Percentiles rank a stretch among this genome's conserved stretches.
phyloP scores from a whole-genome alignment of 2,329 filamentous ascomycete species.

The Parastagonospora nodorum region DNA sequence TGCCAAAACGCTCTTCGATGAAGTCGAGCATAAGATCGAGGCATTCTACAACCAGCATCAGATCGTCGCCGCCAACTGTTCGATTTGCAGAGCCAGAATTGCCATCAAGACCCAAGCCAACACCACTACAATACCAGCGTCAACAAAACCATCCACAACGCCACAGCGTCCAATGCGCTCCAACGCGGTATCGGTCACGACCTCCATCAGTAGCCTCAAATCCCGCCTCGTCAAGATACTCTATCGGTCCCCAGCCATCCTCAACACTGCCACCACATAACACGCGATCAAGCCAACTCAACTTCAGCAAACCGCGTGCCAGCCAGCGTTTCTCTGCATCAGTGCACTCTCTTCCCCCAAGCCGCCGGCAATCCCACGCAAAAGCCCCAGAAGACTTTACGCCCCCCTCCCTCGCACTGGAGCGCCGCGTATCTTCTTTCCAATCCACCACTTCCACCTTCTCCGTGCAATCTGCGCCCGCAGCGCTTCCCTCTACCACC shows the following conservation, averaged over 20 bases:
- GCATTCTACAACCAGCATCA: conserved; percentile 16
- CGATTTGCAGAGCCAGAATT: conserved; percentile 30
- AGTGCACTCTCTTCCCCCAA: conserved; percentile 6
- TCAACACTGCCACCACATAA: conserved; percentile 10
- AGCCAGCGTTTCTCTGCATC: conserved; percentile 21
- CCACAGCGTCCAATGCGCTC: conserved; percentile 11
- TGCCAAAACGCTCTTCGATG: conserved; percentile 20
- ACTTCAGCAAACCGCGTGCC: conserved; percentile 7
- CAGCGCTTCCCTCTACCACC: conserved; percentile 8
- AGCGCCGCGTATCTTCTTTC: conserved; percentile 24
- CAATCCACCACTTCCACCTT: conserved; percentile 21
- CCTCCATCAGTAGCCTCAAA: conserved; percentile 6
- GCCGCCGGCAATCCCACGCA: conserved; percentile 19
- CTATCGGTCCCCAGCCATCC: conserved; percentile 3
- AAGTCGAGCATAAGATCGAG: conserved; percentile 29
- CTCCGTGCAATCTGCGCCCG: conserved; percentile 24
- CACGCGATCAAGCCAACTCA: conserved; percentile 6
- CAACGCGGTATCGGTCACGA: conserved; percentile 7
- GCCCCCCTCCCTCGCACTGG: conserved; percentile 12
- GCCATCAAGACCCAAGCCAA: conserved; percentile 6
- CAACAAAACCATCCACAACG: conserved; percentile 3
- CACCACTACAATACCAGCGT: conserved; percentile 3
- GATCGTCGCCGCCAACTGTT: conserved; percentile 27
- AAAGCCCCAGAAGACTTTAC: conserved; percentile 21
- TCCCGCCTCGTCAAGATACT: conserved; percentile 9